These are phyloP conservation scores for Scedosporium dehoogii DNA, from an alignment of 2,329 filamentous ascomycete species.

Conservation along the genomic window DNA sequence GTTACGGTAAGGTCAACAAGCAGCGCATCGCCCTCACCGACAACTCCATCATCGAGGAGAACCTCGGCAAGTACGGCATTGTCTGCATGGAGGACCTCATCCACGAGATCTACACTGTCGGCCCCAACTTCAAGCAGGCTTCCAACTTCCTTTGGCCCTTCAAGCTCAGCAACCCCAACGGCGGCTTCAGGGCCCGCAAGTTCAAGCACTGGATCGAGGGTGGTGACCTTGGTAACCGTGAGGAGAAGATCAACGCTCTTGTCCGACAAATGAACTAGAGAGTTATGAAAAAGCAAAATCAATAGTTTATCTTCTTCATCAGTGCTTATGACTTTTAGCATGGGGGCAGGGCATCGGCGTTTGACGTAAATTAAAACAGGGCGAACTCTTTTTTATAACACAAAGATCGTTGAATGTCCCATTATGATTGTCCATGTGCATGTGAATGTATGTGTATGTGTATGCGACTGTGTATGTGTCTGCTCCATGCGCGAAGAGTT, in stretches of 20 bases:
- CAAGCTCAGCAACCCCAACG: constrained; percentile 97
- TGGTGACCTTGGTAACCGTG: constrained; percentile 96
- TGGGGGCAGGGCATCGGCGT: constrained; percentile 3
- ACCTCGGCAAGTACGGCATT: constrained; percentile 95
- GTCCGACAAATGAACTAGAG: constrained; percentile 97
- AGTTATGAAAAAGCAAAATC: constrained; percentile 18
- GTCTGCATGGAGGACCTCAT: constrained; percentile 99
- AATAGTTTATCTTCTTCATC: constrained; percentile 15
- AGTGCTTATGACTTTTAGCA: constrained; percentile 19
- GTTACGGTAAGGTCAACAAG: constrained; percentile 98
- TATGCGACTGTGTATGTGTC: background rate
- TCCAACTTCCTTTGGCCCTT: constrained; percentile 99
- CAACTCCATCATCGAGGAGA: constrained; percentile 95
- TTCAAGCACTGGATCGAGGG: constrained; percentile 99
- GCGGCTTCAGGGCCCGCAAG: constrained; percentile 92
- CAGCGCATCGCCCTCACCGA: constrained; percentile 93
- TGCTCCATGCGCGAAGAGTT: background rate
- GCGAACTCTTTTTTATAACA: constrained; percentile 8
- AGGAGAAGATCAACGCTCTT: constrained; percentile 94
- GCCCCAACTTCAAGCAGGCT: constrained; percentile 99
- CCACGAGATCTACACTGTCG: constrained; percentile 98
- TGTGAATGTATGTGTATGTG: background rate
- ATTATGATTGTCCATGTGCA: constrained; percentile 8
- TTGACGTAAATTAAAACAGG: constrained; percentile 9
- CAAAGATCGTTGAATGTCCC: constrained; percentile 8